Base-by-base conservation (phyloP, 169 alveolate species). In the Theileria sp. region DNA sequence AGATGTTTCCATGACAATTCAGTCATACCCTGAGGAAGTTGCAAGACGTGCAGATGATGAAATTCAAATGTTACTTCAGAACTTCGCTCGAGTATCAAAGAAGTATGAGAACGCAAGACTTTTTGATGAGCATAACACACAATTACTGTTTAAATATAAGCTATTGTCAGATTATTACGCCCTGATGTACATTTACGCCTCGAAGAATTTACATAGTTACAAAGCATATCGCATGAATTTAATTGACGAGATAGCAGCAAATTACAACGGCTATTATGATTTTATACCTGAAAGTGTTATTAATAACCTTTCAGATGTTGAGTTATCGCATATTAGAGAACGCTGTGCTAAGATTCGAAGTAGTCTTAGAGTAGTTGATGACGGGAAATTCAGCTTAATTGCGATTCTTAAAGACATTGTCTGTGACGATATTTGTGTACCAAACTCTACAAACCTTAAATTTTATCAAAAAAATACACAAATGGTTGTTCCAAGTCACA, bases 81-180 rank as follows among this genome's bases (percentile, higher is more conserved):
- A 51, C 34, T 83, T 83, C 60, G 71, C 77, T 21, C 50, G 68
- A 73, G 28, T 76, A 13, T 69, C 89, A 38, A 76, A 50, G 79
- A 80, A 77, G 65, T 83, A 83, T 68, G 72, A 78, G 23, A 71
- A 75, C 36, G 38, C 62, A 9, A 25, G 61, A 3, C 28, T 75
- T 6, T 83, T 83, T 68, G 36, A 68, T 1, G 76, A 50, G 12
- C 67, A 69, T 23, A 82, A 83, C 58, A 77, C 87, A 50, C 69
- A 75, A 44, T 44, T 68, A 34, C 77, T 83, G 32, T 83, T 83
- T 74, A 65, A 71, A 28, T 50, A 25, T 54, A 83, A 83, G 44
- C 82, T 83, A 17, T 81, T 83, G 58, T 76, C 78, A 86, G 89
- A 83, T 32, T 76, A 83, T 81, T 76, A 76, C 78, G 89, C 86